Base-by-base conservation (phyloP, 1,284 basidiomycete genomes). In the Ustilago tritici region DNA sequence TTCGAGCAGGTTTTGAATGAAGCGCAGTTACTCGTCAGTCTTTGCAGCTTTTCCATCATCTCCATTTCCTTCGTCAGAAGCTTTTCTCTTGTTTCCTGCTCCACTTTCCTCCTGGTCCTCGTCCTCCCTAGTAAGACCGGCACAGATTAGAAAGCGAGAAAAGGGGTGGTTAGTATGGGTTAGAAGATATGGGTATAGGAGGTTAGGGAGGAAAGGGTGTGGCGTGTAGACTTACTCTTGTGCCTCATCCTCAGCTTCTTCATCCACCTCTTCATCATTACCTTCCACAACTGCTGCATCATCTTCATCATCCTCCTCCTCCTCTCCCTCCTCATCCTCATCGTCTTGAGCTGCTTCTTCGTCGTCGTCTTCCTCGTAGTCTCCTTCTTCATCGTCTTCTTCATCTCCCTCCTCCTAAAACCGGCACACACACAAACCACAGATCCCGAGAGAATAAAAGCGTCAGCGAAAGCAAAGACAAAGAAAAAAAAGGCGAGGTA, bases 31-130 rank as follows among this genome's bases (percentile, higher is more conserved):
- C 34, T 67, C 54, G 56, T 72, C 75, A 32, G 70, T 73, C 63
- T 77, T 77, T 11, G 75, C 70, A 49, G 75, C 70, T 34, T 77
- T 77, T 34, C 43, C 40, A 34, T 72, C 70, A 54, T 77, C 75
- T 14, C 72, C 70, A 54, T 77, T 77, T 28, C 62, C 75, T 28
- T 77, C 56, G 54, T 77, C 75, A 34, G 69, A 54, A n/a, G 75
- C 75, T 68, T 77, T 77, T 31, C 75, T 38, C 62, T 77, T 77
- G 62, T 17, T 72, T 19, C 70, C 65, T 31, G 66, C 38, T 11
- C 7, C 40, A 11, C 54, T 56, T 3, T 65, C 69, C 3, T 71
- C 69, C 8, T 76, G 63, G 0, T 71, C 64, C 17, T 65, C 65
- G 7, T 69, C 66, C 40, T 69, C 66, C 5, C 61, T 66, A 49